A percentile compares a stretch with the other conserved stretches of the same genome.
These are phyloP conservation scores for Sporothrix brunneoviolacea DNA, from an alignment of 2,329 filamentous ascomycete genomes.

Conservation along the genomic window DNA sequence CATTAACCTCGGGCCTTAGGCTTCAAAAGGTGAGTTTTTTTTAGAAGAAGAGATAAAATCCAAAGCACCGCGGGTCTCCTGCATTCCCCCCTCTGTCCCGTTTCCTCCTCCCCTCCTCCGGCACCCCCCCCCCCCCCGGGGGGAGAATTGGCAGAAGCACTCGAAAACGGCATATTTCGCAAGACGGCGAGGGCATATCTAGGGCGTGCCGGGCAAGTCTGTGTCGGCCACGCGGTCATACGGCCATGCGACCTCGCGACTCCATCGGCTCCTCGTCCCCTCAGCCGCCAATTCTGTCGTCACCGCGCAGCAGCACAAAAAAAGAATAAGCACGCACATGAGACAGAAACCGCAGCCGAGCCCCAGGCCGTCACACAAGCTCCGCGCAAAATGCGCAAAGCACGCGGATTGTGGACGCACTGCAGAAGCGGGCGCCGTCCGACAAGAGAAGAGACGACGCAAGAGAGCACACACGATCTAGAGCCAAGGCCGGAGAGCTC, in stretches of 20 bases:
- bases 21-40: constrained; percentile 9
- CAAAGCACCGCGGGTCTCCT: not conserved
- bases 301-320: not conserved
- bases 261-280: no score
- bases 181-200: no score
- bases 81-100: not conserved
- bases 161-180: not conserved
- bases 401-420: not conserved
- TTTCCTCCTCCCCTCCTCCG: not conserved
- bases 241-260: not conserved
- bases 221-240: no score
- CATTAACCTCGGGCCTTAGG: not conserved
- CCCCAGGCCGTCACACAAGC: not conserved
- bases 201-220: no score
- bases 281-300: not conserved
- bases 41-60: not conserved
- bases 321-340: no score
- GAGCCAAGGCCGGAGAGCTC: not conserved
- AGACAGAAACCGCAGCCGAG: no score
- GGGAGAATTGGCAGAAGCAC: not conserved
- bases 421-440: not conserved
- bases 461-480: not conserved
- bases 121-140: no score
- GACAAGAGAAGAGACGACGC: not conserved
- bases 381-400: not conserved